Evolutionary conservation across 2,329 filamentous ascomycete species (phyloP), one percentile per base, ranked within the genome.

Genomic region (Graphilbum sp.): DNA sequence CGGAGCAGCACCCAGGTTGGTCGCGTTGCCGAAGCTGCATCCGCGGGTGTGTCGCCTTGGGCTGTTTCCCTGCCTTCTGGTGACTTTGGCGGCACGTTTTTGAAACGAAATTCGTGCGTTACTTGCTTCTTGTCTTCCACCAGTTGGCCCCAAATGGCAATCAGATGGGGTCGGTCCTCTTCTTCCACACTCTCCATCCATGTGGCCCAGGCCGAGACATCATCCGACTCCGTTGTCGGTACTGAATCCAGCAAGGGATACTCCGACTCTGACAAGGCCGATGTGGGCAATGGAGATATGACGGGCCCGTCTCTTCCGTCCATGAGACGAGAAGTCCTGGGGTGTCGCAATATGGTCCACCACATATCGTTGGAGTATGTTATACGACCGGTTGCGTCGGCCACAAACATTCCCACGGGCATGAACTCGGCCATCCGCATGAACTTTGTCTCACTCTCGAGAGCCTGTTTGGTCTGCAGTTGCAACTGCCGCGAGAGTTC

Each of bases 391-490:
- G 64, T 55, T 0, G 71, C 66, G 50, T 85, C 71, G n/a, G 81
- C 79, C 46, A 90, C 87, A 53, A 88, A 88, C 60, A 92, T 79
- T 21, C 83, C 84, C 1, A 87, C 82, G 0, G 83, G 83, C 0
- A 81, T 79, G 45, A 85, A 83, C 50, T 87, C 82, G 3, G 83
- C 81, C 79, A 90, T 86, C 33, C 81, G 68, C 1, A 80, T 84
- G 52, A 90, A 90, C 41, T 79, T 78, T 24, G 79, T 77, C 53
- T 90, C 83, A 51, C 75, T 75, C 49, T 78, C 72, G 32, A 68
- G 63, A 0, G 71, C 70, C 48, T 78, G 70, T 46, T 71, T 66
- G 1, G 72, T 75, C 24, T 70, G 61, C 16, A 79, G 64, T 32
- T 75, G 74, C 13, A 90, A 64, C 51, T 88, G 79, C 52, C 83